Base-by-base conservation (phyloP, 768 basidiomycete genomes). In the Suillus weaverae region DNA sequence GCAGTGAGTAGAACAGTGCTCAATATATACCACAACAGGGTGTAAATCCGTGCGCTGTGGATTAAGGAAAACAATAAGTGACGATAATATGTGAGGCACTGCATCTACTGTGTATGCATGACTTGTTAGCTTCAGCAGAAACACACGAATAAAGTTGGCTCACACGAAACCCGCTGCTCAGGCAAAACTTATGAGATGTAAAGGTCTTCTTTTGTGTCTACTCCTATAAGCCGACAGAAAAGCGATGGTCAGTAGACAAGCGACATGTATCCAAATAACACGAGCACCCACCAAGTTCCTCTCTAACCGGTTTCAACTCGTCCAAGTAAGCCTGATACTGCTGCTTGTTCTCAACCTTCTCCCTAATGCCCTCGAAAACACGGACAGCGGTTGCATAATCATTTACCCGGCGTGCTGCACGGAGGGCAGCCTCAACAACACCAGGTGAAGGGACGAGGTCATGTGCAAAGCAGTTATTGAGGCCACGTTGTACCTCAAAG, bases 401-500 rank as follows among this genome's bases (percentile, higher is more conserved):
- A 80, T 99, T 90, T 66, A 97, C 94, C 69, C 95, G 87, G 69
- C 97, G 84, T 26, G 93, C 87, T 63, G 95, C 95, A 62, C 88
- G 87, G 67, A 96, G 81, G 33, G 94, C 94, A 67, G 93, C 91
- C 80, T 95, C 94, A 62, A 96, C 80, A 71, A 97, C 93, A 62
- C 82, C 76, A 33, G 93, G 86, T 2, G 92, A 86, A 5, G 95
- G 95, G 16, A 97, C 95, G 68, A 97, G 87, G 78, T 99, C 97
- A 78, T 99, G 97, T 3, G 97, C 94, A 77, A 99, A 99, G 83
- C 96, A 98, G 85, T 99, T 99, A 85, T 99, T 99, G 72, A 99
- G 83, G 44, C 97, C 97, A 60, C 97, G 93, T 81, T 99, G 97
- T 68, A 99, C 91, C 83, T 99, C 97, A 75, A 99, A 99, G 64